Percentiles rank a stretch among this genome's conserved stretches.
phyloP scores from a whole-genome alignment of 75 land plant genomes.

The Sequoia sempervirens region DNA sequence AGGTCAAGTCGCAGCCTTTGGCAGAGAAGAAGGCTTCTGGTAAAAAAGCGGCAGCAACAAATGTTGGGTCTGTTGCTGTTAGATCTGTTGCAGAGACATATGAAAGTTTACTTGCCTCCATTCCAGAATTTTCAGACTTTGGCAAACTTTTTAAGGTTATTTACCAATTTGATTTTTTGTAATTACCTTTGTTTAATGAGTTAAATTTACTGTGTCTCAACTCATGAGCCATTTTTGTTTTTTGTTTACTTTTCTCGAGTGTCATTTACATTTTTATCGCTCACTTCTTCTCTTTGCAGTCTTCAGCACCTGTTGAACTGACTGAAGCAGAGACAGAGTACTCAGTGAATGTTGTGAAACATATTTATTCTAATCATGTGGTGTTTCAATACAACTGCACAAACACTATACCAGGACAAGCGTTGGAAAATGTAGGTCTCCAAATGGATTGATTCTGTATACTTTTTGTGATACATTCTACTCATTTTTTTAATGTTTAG shows the following conservation, averaged over 20 bases:
- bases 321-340: slow-evolving; percentile 98
- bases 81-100: slow-evolving; percentile 58
- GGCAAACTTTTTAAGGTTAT: slow-evolving; percentile 96
- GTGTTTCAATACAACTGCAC: slow-evolving; percentile 97
- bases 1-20: slow-evolving; percentile 69
- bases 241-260: neutral
- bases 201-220: neutral
- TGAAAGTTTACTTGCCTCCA: slow-evolving; percentile 74
- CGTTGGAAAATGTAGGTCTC: slow-evolving; percentile 69
- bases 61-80: slow-evolving; percentile 42
- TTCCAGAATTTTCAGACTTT: slow-evolving; percentile 79
- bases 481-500: neutral
- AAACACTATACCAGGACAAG: slow-evolving; percentile 87
- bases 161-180: neutral
- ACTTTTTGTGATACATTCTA: neutral
- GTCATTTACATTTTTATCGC: neutral
- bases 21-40: slow-evolving; percentile 90
- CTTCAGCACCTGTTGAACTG: slow-evolving; percentile 87
- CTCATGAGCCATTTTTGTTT: neutral
- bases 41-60: slow-evolving; percentile 73
- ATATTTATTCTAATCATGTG: slow-evolving; percentile 75
- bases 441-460: neutral
- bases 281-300: slow-evolving; percentile 40
- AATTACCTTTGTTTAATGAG: neutral
- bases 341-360: slow-evolving; percentile 92